Conservation (phyloP, 1,284 basidiomycete species). For the Marasmius tenuissimus region DNA sequence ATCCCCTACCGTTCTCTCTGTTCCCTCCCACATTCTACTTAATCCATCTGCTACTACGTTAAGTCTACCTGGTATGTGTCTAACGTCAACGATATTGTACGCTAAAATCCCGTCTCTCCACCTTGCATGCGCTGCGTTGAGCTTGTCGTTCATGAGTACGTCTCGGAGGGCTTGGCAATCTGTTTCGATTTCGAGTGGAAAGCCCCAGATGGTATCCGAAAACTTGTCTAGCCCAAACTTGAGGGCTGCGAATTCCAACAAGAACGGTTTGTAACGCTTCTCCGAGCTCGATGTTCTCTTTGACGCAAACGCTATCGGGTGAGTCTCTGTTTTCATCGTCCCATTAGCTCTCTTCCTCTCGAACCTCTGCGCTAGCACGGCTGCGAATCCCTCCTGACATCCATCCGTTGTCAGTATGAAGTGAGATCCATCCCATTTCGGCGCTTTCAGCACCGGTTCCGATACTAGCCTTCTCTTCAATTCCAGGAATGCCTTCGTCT, state of each 20-base stretch:
- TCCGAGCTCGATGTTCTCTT: constrained; percentile 7
- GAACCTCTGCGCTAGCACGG: constrained; percentile 13
- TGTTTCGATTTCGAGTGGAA: constrained; percentile 20
- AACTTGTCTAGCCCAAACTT: constrained; percentile 19
- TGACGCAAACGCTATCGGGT: constrained; percentile 6
- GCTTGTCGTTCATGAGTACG: constrained; percentile 10
- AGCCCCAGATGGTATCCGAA: constrained; percentile 18
- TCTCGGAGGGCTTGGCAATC: constrained; percentile 22
- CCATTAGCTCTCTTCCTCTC: not conserved
- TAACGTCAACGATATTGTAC: constrained; percentile 14
- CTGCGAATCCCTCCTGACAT: constrained; percentile 16
- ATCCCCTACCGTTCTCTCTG: constrained; percentile 19
- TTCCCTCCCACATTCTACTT: constrained; percentile 12
- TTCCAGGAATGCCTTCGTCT: constrained; percentile 14
- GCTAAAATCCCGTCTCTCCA: constrained; percentile 18
- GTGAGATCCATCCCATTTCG: constrained; percentile 15
- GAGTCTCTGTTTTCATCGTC: not conserved
- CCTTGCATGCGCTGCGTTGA: constrained; percentile 12
- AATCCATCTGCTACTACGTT: constrained; percentile 16
- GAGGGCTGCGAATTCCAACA: not conserved
- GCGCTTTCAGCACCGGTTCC: constrained; percentile 12
- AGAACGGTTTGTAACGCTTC: constrained; percentile 10
- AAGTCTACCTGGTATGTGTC: constrained; percentile 14
- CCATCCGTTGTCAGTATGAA: constrained; percentile 15
- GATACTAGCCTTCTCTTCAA: constrained; percentile 16